These are phyloP conservation scores for Penicillium sp. DNA, from an alignment of 2,329 filamentous ascomycete genomes.

Conservation along the genomic window DNA sequence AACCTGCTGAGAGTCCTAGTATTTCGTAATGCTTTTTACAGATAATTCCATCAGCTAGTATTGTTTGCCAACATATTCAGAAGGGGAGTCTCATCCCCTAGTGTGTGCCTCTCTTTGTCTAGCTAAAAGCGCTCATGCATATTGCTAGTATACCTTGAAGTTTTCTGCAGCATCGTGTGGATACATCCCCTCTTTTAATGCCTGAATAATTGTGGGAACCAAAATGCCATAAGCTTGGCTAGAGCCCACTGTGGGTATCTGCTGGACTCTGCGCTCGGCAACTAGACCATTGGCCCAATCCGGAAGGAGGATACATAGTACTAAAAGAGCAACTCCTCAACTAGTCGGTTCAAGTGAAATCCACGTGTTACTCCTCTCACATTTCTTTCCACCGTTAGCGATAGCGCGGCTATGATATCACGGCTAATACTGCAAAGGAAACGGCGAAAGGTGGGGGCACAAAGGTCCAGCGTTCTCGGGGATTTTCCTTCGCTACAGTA, in stretches of 20 bases:
- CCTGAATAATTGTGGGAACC: not conserved
- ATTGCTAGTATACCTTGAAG: not conserved
- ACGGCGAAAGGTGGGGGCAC: not conserved
- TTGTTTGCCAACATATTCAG: not conserved
- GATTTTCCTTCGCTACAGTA: too few species aligned
- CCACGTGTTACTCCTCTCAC: not conserved
- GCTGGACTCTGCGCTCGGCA: not conserved
- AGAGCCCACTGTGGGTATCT: not conserved
- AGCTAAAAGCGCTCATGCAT: not conserved
- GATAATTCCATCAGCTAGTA: not conserved
- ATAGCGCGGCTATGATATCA: not conserved
- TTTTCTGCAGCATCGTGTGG: not conserved
- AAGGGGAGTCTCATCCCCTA: not conserved
- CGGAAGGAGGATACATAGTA: not conserved
- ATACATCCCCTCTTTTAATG: not conserved
- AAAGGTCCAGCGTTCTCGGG: not conserved
- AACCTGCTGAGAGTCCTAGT: not conserved
- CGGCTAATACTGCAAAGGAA: not conserved
- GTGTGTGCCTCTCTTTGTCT: not conserved
- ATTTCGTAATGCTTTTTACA: not conserved
- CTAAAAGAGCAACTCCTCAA: not conserved
- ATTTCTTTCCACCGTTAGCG: not conserved
- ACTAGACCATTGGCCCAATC: not conserved
- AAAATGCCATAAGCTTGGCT: not conserved
- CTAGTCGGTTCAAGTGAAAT: not conserved